Evolutionary conservation across 768 basidiomycete species (phyloP).

Genomic region (Suillus discolor): DNA sequence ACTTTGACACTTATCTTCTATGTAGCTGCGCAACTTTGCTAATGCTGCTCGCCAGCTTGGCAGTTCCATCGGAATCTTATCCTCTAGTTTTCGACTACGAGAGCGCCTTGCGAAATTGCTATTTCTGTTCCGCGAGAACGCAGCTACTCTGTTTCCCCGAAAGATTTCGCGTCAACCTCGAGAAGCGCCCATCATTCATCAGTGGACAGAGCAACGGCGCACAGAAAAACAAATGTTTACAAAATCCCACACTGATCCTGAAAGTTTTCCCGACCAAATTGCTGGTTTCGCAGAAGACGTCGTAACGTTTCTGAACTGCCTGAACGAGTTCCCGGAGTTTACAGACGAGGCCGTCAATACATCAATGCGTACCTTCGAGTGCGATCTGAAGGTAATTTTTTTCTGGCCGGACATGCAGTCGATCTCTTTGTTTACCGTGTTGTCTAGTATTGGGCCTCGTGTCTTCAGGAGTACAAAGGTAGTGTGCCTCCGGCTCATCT

Average conservation of each 20-base stretch:
- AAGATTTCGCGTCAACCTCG: conserved; percentile 43
- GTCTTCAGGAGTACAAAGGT: conserved; percentile 51
- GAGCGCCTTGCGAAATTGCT: conserved; percentile 52
- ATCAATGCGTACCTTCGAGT: conserved; percentile 52
- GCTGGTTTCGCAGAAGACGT: conserved; percentile 50
- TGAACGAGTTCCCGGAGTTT: conserved; percentile 61
- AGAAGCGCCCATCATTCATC: conserved; percentile 40
- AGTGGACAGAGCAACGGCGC: conserved; percentile 32
- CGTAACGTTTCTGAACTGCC: conserved; percentile 53
- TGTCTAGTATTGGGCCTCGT: conserved; percentile 57
- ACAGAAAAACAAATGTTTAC: conserved; percentile 34
- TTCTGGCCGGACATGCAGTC: not conserved
- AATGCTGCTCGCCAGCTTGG: conserved; percentile 59
- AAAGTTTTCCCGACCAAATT: conserved; percentile 50
- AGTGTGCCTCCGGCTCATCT: conserved; percentile 11
- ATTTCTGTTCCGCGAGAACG: conserved; percentile 56
- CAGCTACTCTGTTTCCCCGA: conserved; percentile 54
- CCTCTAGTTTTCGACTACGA: conserved; percentile 53
- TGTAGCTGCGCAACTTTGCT: conserved; percentile 53
- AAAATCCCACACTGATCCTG: conserved; percentile 45
- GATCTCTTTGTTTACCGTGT: conserved; percentile 8
- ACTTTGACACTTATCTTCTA: conserved; percentile 16
- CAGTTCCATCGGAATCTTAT: conserved; percentile 57
- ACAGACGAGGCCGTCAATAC: conserved; percentile 54
- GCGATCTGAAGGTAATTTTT: conserved; percentile 46